Conservation (phyloP, 148 eudicot genomes). For the Spergularia marina region DNA sequence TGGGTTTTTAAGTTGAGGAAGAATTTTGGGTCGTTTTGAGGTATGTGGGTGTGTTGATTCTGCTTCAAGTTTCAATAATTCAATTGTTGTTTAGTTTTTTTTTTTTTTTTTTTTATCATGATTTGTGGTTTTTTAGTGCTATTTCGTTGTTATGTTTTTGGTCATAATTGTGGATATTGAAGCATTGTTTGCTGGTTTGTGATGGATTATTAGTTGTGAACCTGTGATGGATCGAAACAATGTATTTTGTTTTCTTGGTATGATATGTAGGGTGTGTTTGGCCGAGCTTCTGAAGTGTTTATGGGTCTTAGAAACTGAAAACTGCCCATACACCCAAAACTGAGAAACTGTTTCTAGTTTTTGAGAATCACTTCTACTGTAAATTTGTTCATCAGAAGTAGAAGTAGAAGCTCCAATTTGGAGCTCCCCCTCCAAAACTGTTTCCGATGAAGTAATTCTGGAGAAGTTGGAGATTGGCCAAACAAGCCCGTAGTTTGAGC, state of each 20-base stretch:
- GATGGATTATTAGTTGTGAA: neutral
- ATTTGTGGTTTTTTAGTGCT: neutral
- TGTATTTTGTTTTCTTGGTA: neutral
- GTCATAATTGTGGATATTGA: neutral
- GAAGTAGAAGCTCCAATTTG: no score
- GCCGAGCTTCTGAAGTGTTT: no score
- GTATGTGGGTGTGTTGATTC: constrained; percentile 4
- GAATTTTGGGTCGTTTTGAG: constrained; percentile 12
- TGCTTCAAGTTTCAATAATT: neutral
- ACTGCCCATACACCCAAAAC: no score
- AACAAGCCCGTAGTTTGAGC: no score
- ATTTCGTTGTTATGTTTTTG: neutral
- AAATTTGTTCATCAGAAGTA: no score
- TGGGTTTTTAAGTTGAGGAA: neutral
- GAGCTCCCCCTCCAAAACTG: no score
- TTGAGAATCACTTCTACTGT: no score
- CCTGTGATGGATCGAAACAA: no score
- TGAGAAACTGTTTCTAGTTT: no score
- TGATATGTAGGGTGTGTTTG: neutral
- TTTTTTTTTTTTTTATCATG: neutral
- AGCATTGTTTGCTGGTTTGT: constrained; percentile 4
- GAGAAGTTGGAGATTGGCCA: no score
- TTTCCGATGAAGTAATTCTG: no score
- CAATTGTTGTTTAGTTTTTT: neutral
- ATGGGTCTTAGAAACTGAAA: no score